Base-by-base conservation (phyloP, 306 rosid genomes). In the Purshia tridentata region DNA sequence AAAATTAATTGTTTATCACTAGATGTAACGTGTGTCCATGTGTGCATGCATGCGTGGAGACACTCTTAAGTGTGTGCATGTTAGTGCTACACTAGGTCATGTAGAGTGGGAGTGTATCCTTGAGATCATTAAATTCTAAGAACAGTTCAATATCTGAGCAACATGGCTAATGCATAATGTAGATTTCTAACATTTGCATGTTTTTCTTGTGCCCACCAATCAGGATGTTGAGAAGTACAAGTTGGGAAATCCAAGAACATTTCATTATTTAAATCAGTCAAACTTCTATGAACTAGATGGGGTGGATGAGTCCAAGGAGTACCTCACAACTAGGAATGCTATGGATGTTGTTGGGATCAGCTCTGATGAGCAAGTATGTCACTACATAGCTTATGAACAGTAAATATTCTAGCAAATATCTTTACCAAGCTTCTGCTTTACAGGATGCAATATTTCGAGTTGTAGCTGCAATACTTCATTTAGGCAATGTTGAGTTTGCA, bases 321-420 rank as follows among this genome's bases (percentile, higher is more conserved):
- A 91, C 70, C 74, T 87, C 65, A 78, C 75, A 5, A 94, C 99
- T 65, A 94, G 90, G 79, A 89, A 87, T 66, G 99, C 99, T 46
- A 94, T 94, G 99, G 92, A 87, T 65, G 89, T 91, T 74, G 97
- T 94, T 77, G 96, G 99, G 66, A 94, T 94, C 48, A 88, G 75
- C 74, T 74, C 82, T 72, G 72, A 78, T 56, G 99, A 94, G 81
- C 97, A 91, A 90, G 98, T 91, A 54, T 35, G n/a, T 74, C 58
- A 84, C 64, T 81, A 62, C 67, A 55, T 64, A 66, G 65, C 75
- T 62, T 54, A 64, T 60, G 40, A 7, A 6, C 54, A 40, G 22
- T 63, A 20, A 56, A 41, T 78, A 52, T 60, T 67, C 4, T 14
- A 19, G 35, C 55, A 22, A 42, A 40, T 67, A 46, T 50, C 49